Evolutionary conservation across 2,329 filamentous ascomycete species (phyloP).

Genomic region (Colletotrichum sansevieriae): DNA sequence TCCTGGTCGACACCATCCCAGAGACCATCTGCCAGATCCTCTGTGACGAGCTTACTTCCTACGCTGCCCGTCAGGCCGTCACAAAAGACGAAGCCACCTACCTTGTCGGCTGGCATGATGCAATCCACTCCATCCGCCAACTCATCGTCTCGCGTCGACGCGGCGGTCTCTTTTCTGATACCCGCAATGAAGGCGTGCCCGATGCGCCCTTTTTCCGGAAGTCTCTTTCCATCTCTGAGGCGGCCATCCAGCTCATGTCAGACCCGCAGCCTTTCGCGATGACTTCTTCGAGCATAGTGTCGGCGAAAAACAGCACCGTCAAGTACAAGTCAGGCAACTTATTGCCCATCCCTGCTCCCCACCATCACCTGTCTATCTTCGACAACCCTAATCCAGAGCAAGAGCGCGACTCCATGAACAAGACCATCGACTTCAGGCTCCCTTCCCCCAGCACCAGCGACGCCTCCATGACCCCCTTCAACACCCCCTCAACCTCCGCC

Average conservation of each 20-base stretch:
- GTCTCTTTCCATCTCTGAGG: neutral
- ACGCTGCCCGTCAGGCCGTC: neutral
- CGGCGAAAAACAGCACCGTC: no score
- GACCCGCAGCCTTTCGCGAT: no score
- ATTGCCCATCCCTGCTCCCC: no score
- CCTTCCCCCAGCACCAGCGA: no score
- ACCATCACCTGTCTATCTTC: no score
- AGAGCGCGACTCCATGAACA: no score
- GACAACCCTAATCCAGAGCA: no score
- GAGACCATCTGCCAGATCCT: conserved; percentile 9
- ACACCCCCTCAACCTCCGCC: neutral
- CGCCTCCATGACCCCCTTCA: neutral
- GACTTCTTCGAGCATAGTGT: neutral
- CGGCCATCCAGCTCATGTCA: no score
- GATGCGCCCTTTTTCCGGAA: neutral
- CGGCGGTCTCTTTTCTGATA: neutral
- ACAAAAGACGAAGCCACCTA: neutral
- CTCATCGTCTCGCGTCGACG: neutral
- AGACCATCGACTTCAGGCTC: no score
- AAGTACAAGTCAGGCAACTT: no score
- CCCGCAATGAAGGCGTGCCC: neutral
- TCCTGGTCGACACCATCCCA: neutral
- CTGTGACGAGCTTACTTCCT: neutral
- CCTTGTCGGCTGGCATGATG: conserved; percentile 28
- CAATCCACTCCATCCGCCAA: conserved; percentile 13